Evolutionary conservation across 352 stramenopile genomes (phyloP).

Genomic region (Pythium vanterpoolii): DNA sequence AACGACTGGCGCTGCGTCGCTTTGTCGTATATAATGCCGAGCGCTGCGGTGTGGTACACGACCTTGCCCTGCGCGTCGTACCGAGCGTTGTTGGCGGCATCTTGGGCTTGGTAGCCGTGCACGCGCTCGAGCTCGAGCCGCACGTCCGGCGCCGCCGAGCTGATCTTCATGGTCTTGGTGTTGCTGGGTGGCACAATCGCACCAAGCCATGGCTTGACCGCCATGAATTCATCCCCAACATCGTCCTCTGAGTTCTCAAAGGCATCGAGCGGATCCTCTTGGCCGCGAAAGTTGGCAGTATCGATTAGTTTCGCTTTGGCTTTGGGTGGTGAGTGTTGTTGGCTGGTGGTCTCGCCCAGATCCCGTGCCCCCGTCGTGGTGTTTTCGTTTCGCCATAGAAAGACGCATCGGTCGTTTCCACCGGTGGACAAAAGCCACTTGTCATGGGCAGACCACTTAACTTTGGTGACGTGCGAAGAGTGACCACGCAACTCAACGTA

Average conservation of each 20-base stretch:
- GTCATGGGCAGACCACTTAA: slow-evolving; percentile 61
- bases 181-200: slow-evolving; percentile 73
- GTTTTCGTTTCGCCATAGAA: slow-evolving; percentile 65
- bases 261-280: slow-evolving; percentile 31
- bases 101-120: slow-evolving; percentile 78
- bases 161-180: slow-evolving; percentile 30
- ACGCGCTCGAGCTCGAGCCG: slow-evolving; percentile 61
- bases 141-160: slow-evolving; percentile 32
- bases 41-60: slow-evolving; percentile 76
- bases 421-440: slow-evolving; percentile 64
- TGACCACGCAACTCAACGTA: slow-evolving; percentile 63
- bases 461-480: slow-evolving; percentile 77
- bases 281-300: neutral
- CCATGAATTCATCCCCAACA: slow-evolving; percentile 88
- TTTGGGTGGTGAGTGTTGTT: neutral
- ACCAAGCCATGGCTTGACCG: slow-evolving; percentile 85
- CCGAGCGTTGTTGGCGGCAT: slow-evolving; percentile 71
- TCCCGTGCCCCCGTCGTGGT: neutral
- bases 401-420: slow-evolving; percentile 76
- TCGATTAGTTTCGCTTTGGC: neutral
- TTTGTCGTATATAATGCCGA: slow-evolving; percentile 72
- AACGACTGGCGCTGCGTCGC: slow-evolving; percentile 39
- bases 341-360: neutral
- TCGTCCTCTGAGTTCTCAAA: slow-evolving; percentile 34
- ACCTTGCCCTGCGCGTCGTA: slow-evolving; percentile 52